These are phyloP conservation scores for Echinosophora koreensis DNA, from an alignment of 306 rosid species.

Conservation along the genomic window DNA sequence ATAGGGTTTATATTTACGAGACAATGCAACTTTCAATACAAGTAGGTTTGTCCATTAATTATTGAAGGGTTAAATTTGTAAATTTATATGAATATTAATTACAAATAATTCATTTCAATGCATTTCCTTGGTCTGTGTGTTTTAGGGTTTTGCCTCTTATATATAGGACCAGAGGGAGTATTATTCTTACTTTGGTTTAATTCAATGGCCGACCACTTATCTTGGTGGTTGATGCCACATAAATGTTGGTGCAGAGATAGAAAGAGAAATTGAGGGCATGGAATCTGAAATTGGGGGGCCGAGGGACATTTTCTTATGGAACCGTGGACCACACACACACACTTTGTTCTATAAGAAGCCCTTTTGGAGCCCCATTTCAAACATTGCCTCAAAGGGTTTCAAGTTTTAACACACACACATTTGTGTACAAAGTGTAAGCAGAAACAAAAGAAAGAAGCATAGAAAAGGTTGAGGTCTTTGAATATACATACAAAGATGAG, in stretches of 20 bases:
- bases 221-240: conserved; percentile 75
- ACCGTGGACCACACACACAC: conserved; percentile 56
- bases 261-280: conserved; percentile 50
- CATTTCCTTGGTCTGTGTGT: too few species aligned
- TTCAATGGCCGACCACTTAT: conserved; percentile 81
- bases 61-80: too few species aligned
- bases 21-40: too few species aligned
- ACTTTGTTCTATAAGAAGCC: conserved; percentile 50
- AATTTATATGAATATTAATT: too few species aligned
- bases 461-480: conserved; percentile 25
- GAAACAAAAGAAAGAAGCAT: background rate
- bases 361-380: conserved; percentile 24
- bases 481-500: conserved; percentile 42
- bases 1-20: too few species aligned
- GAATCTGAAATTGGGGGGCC: conserved; percentile 58
- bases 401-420: conserved; percentile 30
- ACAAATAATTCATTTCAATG: too few species aligned
- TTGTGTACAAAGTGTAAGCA: conserved; percentile 26
- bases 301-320: conserved; percentile 45
- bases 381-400: conserved; percentile 46
- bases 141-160: too few species aligned
- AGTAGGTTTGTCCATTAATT: too few species aligned
- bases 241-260: conserved; percentile 60
- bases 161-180: too few species aligned
- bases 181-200: conserved; percentile 14